Base-by-base conservation (phyloP, 768 basidiomycete genomes). In the Trametes cubensis region DNA sequence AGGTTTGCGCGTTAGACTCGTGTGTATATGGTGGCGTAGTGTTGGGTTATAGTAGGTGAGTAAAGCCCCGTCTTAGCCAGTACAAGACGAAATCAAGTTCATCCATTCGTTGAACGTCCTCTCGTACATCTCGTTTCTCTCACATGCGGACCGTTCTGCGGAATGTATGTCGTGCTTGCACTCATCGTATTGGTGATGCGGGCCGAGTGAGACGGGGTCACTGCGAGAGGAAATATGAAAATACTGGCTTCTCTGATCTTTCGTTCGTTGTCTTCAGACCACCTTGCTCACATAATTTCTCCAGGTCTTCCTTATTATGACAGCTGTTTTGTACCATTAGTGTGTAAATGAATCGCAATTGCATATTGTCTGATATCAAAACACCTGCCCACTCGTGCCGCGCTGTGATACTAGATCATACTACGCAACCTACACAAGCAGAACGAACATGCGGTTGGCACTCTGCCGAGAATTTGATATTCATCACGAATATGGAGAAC, bases 91-190 rank as follows among this genome's bases (percentile, higher is more conserved):
- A 87, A 89, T 76, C 74, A 83, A 89, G 87, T 88, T 89, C 82
- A 89, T 89, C 88, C 88, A 89, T 89, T 89, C 87, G 80, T 89
- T 88, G 88, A 89, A 78, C 74, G 73, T 76, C 77, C 71, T 64
- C 64, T 70, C 54, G 67, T 71, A 69, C 74, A 67, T 66, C 71
- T 70, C 68, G 67, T 60, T 67, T 66, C 55, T 65, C 69, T 71
- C 72, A 69, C 68, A 59, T 69, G 64, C 57, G 61, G 66, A 74
- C 75, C 78, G 73, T 77, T 76, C 74, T 69, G 73, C 60, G 67
- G 66, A 67, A 64, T 64, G 69, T 56, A 74, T 73, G 77, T 73
- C 39, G 74, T 76, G 76, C 75, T 55, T 66, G 63, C 67, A 59
- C 71, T 45, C 70, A 65, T 74, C 83, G 85, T 87, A 77, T 77